A percentile compares a stretch with the other conserved stretches of the same genome.
Conservation (phyloP, 129 eudicot genomes). For the Arctium minus region DNA sequence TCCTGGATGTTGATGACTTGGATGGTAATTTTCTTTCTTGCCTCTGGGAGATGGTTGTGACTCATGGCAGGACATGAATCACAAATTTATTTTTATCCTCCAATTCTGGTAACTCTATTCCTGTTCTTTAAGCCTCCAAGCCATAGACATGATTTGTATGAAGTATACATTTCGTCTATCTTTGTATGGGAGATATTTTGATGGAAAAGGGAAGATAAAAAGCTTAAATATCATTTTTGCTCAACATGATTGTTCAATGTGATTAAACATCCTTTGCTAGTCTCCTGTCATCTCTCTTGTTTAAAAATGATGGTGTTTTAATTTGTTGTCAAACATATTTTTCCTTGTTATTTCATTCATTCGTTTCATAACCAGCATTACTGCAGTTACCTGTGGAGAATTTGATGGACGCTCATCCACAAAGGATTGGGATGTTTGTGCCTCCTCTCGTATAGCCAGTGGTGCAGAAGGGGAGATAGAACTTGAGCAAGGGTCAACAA, state of each 20-base stretch:
- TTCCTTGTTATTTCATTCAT: slow-evolving; percentile 15
- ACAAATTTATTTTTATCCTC: slow-evolving; percentile 4
- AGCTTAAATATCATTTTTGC: neutral
- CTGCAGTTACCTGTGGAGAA: slow-evolving; percentile 83
- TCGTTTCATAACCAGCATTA: slow-evolving; percentile 16
- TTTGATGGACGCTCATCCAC: slow-evolving; percentile 45
- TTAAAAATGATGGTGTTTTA: neutral
- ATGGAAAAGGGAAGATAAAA: slow-evolving; percentile 7
- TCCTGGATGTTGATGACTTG: slow-evolving; percentile 65
- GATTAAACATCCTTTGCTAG: neutral
- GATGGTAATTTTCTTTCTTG: slow-evolving; percentile 49
- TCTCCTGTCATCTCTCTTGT: neutral
- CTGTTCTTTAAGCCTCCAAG: slow-evolving; percentile 5
- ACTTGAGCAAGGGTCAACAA: slow-evolving; percentile 63
- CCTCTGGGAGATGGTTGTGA: neutral
- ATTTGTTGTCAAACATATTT: neutral
- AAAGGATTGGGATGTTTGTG: slow-evolving; percentile 23
- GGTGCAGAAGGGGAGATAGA: slow-evolving; percentile 29
- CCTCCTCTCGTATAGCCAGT: slow-evolving; percentile 12
- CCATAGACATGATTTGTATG: slow-evolving; percentile 7
- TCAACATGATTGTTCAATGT: neutral
- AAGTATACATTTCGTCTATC: neutral
- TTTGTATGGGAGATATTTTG: slow-evolving; percentile 1
- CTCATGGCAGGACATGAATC: neutral
- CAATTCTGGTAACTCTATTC: neutral